A percentile compares a stretch with the other conserved stretches of the same genome.
phyloP scores from a whole-genome alignment of 2,329 filamentous ascomycete species.

The Aspergillus floridensis region DNA sequence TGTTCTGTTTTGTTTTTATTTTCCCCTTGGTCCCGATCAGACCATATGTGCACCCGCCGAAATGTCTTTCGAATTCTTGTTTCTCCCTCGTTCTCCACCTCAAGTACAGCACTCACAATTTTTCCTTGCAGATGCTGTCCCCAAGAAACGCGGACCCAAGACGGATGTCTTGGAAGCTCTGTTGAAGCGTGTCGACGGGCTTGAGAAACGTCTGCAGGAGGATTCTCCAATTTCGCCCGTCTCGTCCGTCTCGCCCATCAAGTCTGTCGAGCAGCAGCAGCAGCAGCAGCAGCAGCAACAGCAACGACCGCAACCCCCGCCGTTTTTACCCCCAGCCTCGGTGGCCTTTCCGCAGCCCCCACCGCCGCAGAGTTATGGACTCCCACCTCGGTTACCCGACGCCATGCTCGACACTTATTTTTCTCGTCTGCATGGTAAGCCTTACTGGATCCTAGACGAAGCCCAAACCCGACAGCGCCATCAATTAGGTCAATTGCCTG shows the following conservation, averaged over 20 bases:
- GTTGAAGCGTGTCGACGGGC: slow-evolving; percentile 77
- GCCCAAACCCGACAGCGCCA: slow-evolving; percentile 68
- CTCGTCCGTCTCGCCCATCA: slow-evolving; percentile 47
- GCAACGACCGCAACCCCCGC: slow-evolving; percentile 15
- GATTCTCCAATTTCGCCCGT: slow-evolving; percentile 47
- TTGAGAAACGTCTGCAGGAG: slow-evolving; percentile 76
- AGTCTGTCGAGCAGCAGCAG: slow-evolving; percentile 9
- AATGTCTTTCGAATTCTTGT: background rate
- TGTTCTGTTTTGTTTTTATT: background rate
- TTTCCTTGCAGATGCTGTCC: slow-evolving; percentile 64
- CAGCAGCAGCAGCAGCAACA: slow-evolving; percentile 7
- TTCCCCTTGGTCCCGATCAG: background rate
- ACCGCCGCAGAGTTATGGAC: slow-evolving; percentile 9
- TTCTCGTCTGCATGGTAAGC: slow-evolving; percentile 73
- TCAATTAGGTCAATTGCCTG: slow-evolving; percentile 63
- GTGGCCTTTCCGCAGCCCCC: background rate
- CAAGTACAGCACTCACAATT: too few species aligned
- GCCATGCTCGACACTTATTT: slow-evolving; percentile 76
- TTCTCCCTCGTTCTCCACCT: background rate
- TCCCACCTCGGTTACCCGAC: slow-evolving; percentile 53
- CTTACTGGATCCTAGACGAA: slow-evolving; percentile 79
- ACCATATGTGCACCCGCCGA: background rate
- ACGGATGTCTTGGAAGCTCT: slow-evolving; percentile 84
- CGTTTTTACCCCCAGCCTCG: slow-evolving; percentile 15
- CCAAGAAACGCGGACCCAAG: slow-evolving; percentile 86